A percentile compares a stretch with the other conserved stretches of the same genome.
Conservation (phyloP, 495 filamentous ascomycete genomes). For the Talaromyces ruber region DNA sequence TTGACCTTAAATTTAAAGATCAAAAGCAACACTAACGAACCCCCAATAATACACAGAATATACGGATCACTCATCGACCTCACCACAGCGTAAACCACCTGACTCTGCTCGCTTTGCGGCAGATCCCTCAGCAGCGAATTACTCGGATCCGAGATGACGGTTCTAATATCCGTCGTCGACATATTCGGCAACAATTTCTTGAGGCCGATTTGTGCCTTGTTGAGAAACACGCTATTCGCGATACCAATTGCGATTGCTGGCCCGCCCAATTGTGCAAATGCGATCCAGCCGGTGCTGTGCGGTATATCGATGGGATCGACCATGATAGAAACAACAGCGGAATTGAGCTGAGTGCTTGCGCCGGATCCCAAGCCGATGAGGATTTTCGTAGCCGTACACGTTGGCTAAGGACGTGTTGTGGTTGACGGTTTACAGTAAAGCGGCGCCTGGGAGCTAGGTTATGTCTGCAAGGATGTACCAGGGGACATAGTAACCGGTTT, state of each 20-base stretch:
- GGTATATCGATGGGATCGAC: slow-evolving; percentile 22
- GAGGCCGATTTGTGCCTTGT: background rate
- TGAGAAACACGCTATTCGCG: slow-evolving; percentile 2
- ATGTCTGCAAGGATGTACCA: slow-evolving; percentile 35
- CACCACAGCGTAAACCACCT: background rate
- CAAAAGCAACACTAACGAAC: background rate
- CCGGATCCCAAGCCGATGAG: slow-evolving; percentile 46
- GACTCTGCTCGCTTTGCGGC: background rate
- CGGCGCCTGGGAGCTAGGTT: slow-evolving; percentile 17
- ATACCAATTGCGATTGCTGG: slow-evolving; percentile 4
- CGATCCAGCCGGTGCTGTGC: slow-evolving; percentile 3
- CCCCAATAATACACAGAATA: background rate
- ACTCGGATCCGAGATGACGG: background rate
- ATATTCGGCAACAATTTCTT: background rate
- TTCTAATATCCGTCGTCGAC: background rate
- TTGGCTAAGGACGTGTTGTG: slow-evolving; percentile 19
- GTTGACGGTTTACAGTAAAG: slow-evolving; percentile 24
- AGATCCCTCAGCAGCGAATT: background rate
- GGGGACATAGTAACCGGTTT: slow-evolving; percentile 39
- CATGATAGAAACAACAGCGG: slow-evolving; percentile 42
- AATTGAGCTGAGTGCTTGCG: slow-evolving; percentile 38
- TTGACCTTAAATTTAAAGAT: slow-evolving; percentile 1
- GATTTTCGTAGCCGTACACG: slow-evolving; percentile 47
- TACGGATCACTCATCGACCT: background rate
- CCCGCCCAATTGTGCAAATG: slow-evolving; percentile 3